Base-by-base conservation (phyloP, 345 rosid genomes). In the Eucalyptus curtisii region DNA sequence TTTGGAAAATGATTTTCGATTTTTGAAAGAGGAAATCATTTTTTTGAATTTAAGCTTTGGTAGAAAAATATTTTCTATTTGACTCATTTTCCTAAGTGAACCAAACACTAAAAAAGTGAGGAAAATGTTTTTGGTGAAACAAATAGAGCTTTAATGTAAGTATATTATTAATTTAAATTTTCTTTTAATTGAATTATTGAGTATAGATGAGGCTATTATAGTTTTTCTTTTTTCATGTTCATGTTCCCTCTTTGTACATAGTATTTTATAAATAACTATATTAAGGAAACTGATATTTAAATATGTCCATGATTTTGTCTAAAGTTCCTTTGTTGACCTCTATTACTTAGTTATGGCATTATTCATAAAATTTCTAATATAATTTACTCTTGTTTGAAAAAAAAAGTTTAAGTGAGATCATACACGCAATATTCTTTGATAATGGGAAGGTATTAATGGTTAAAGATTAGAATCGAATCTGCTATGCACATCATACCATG, bases 271-370 rank as follows among this genome's bases (percentile, higher is more conserved):
- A n/a, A n/a, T 64, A n/a, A 64, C 40, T 64, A n/a, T n/a, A n/a
- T n/a, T 64, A 64, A 64, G 33, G 40, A 33, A 64, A 64, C 5
- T 7, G 10, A 64, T 64, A 33, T 1, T 64, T 64, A 64, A 64
- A n/a, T 64, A 14, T 64, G 37, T 64, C 37, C 37, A n/a, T n/a
- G 68, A 64, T 64, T 64, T n/a, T 64, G 40, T 64, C 19, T 64
- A n/a, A 27, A 2, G 76, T 64, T n/a, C 37, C 31, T 13, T 4
- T 5, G 0, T 64, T n/a, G 10, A 64, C 16, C 2, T 30, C 8
- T 30, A 30, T 61, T 64, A 14, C 76, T 14, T 64, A n/a, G 17
- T 31, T 64, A n/a, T 64, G 19, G 33, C 4, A 7, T n/a, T 64
- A 64, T 64, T n/a, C 76, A 64, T n/a, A n/a, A 64, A 64, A 64